Base-by-base conservation (phyloP, 2,329 filamentous ascomycete species). In the Emmonsia crescens region DNA sequence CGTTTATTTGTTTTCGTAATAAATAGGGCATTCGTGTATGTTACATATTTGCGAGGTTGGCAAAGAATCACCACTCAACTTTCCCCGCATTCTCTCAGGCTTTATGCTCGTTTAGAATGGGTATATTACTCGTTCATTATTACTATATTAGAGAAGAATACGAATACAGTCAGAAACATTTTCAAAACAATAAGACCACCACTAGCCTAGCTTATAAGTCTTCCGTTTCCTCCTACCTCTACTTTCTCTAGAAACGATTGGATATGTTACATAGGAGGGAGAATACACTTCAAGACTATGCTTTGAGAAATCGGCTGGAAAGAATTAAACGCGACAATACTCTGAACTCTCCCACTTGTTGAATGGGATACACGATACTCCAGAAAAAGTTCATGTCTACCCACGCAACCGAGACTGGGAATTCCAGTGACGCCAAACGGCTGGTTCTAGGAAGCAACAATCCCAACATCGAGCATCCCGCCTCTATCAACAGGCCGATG, bases 361-460 rank as follows among this genome's bases (percentile, higher is more conserved):
- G 44, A 27, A 38, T 38, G 36, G 10, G 36, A 10, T 38, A 10
- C 36, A 9, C 36, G 5, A 12, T 38, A 38, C 36, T 14, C 3
- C 36, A 56, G 40, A 9, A 31, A 27, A 57, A 19, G n/a, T 6
- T 5, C 29, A 59, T 59, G 56, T 9, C 21, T 40, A 31, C 57
- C 16, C 2, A 14, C 14, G 33, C n/a, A 38, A 29, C 42, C 16
- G 24, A 36, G 14, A 16, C 38, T 31, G 6, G 38, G 21, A 62
- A 33, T 40, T 10, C 42, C 59, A 44, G 21, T 27, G 12, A 44
- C 12, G 2, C 21, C 9, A 46, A 21, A 10, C n/a, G 16, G 5
- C 57, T 51, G n/a, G 16, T 44, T 19, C 42, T 64, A 42, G 64
- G 64, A 2, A 65, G 64, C 51, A 65, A 65, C 40, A 64, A 65